phyloP scores from a whole-genome alignment of 192 early-diverging fungal species.

The Physocladia obscura region DNA sequence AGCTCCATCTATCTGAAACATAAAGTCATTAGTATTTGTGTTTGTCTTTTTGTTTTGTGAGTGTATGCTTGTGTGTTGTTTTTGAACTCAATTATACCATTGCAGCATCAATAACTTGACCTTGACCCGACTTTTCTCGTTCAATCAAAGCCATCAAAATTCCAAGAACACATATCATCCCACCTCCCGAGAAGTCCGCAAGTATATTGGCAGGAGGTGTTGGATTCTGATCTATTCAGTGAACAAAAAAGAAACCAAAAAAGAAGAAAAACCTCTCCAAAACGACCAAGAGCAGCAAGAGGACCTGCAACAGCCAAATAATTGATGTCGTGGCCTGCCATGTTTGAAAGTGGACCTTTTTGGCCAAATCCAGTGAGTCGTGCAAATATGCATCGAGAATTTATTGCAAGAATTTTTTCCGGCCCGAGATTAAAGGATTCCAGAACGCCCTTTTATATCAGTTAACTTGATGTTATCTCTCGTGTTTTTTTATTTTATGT shows the following conservation, averaged over 20 bases:
- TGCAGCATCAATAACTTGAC: slow-evolving; percentile 64
- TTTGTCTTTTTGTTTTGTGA: too few species aligned
- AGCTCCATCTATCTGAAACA: slow-evolving; percentile 44
- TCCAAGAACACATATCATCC: slow-evolving; percentile 63
- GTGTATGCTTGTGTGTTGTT: too few species aligned
- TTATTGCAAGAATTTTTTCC: slow-evolving; percentile 50
- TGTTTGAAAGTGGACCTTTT: slow-evolving; percentile 29
- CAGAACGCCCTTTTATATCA: slow-evolving; percentile 54
- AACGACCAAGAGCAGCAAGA: slow-evolving; percentile 44
- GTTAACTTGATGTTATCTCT: background rate
- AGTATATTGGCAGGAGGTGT: slow-evolving; percentile 28
- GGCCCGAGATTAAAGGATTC: slow-evolving; percentile 67
- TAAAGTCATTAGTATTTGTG: background rate
- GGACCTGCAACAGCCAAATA: slow-evolving; percentile 67
- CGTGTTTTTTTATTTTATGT: too few species aligned
- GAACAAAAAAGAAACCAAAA: background rate
- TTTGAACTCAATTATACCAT: slow-evolving; percentile 39
- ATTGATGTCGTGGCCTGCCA: slow-evolving; percentile 58
- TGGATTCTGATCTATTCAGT: slow-evolving; percentile 12
- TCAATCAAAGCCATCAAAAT: slow-evolving; percentile 64
- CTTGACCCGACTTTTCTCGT: slow-evolving; percentile 56
- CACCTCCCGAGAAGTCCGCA: slow-evolving; percentile 71
- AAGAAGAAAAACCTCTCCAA: background rate
- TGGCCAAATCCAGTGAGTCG: slow-evolving; percentile 73
- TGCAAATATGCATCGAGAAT: slow-evolving; percentile 60